Evolutionary conservation across 2,329 filamentous ascomycete species (phyloP).

Genomic region (Metarhizium rileyi): DNA sequence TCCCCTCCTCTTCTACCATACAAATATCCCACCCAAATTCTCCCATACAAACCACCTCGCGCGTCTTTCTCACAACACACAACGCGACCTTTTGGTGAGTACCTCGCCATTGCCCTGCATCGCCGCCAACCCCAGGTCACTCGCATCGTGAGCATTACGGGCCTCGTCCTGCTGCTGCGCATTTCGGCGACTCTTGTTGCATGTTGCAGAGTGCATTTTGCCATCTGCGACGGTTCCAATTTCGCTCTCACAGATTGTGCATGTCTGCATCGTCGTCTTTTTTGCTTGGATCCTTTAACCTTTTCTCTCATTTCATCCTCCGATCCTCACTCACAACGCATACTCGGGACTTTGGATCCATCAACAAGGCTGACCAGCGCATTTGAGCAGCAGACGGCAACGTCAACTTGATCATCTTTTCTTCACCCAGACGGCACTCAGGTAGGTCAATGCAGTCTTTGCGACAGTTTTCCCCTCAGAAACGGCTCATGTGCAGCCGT

Average conservation of each 20-base stretch:
- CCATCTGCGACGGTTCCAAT: constrained; percentile 6
- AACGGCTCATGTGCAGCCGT: constrained; percentile 5
- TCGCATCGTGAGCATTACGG: constrained; percentile 8
- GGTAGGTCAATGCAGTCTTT: constrained; percentile 2
- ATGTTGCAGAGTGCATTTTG: constrained; percentile 13
- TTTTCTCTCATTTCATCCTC: constrained; percentile 1
- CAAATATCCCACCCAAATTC: constrained; percentile 47
- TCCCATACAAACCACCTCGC: constrained; percentile 38
- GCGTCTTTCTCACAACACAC: constrained; percentile 34
- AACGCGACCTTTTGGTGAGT: constrained; percentile 40
- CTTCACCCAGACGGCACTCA: constrained; percentile 3
- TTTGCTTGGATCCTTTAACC: not conserved
- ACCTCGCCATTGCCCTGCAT: constrained; percentile 27
- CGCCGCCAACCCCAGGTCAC: constrained; percentile 24
- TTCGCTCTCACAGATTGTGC: constrained; percentile 7
- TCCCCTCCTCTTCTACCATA: constrained; percentile 50
- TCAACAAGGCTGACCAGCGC: constrained; percentile 9
- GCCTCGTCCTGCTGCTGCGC: not conserved
- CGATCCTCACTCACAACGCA: constrained; percentile 3
- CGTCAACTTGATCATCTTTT: constrained; percentile 13
- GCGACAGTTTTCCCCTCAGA: not conserved
- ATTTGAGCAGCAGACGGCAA: constrained; percentile 7
- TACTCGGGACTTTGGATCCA: constrained; percentile 1
- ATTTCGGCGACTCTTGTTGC: constrained; percentile 2
- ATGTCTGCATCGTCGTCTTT: constrained; percentile 9